Conservation (phyloP, 768 basidiomycete species). For the Crepidotus variabilis region DNA sequence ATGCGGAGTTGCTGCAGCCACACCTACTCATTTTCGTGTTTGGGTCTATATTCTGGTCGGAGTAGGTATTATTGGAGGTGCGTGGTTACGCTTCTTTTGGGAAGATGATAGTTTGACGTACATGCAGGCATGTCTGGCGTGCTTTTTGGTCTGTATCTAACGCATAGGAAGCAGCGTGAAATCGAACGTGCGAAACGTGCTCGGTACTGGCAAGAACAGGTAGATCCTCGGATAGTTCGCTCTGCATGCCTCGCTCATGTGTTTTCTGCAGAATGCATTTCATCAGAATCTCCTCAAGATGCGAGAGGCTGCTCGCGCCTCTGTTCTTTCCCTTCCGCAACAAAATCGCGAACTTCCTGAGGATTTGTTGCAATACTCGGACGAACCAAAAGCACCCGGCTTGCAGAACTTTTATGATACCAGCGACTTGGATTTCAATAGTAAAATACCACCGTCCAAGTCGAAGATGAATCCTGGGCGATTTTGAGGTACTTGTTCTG, state of each 20-base stretch:
- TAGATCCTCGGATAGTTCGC: slow-evolving; percentile 18
- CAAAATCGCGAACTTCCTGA: slow-evolving; percentile 45
- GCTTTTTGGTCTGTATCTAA: slow-evolving; percentile 60
- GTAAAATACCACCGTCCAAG: background rate
- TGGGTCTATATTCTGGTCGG: slow-evolving; percentile 76
- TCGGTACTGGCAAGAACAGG: slow-evolving; percentile 91
- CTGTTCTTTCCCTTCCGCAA: slow-evolving; percentile 53
- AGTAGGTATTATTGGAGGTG: slow-evolving; percentile 70
- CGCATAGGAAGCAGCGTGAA: slow-evolving; percentile 71
- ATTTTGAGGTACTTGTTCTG: background rate
- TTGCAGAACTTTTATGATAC: slow-evolving; percentile 51
- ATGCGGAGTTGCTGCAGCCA: slow-evolving; percentile 61
- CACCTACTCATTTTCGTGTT: slow-evolving; percentile 55
- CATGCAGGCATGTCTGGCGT: slow-evolving; percentile 69
- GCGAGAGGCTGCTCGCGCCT: slow-evolving; percentile 69
- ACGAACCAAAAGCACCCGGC: slow-evolving; percentile 47
- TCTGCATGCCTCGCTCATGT: background rate
- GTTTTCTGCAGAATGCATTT: slow-evolving; percentile 56
- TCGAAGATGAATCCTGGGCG: background rate
- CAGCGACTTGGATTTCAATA: slow-evolving; percentile 20
- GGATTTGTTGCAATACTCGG: slow-evolving; percentile 32
- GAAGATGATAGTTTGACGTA: background rate
- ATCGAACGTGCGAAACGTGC: slow-evolving; percentile 77
- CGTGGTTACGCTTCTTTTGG: slow-evolving; percentile 20
- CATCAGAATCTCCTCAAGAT: slow-evolving; percentile 78